phyloP scores from a whole-genome alignment of 495 filamentous ascomycete species.

The Aspergillus avenaceus region DNA sequence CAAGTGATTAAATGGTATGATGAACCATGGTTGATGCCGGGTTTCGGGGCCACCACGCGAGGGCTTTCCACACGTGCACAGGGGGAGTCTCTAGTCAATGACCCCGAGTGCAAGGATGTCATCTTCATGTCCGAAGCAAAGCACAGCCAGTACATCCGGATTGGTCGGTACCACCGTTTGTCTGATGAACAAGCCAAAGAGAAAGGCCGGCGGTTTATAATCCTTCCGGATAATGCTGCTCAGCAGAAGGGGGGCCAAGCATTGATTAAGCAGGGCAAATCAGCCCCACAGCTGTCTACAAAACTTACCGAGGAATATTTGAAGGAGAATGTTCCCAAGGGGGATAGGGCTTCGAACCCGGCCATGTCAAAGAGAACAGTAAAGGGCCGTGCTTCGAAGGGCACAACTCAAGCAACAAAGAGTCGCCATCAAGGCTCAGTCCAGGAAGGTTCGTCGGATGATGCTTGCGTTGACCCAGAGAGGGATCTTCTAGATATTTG shows the following conservation, averaged over 20 bases:
- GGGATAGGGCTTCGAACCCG: background rate
- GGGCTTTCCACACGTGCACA: conserved; percentile 2
- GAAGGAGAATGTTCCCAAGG: background rate
- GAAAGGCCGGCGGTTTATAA: background rate
- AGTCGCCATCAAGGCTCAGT: background rate
- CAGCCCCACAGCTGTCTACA: background rate
- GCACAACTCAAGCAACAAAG: background rate
- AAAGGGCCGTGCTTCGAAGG: background rate
- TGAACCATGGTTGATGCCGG: conserved; percentile 4
- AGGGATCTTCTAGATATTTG: conserved; percentile 6
- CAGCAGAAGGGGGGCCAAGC: background rate
- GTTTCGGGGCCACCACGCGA: conserved; percentile 4
- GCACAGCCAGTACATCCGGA: conserved; percentile 8
- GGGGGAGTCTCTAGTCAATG: background rate
- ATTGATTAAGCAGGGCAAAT: background rate
- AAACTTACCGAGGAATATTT: background rate
- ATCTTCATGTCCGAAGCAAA: conserved; percentile 6
- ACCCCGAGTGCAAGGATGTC: background rate
- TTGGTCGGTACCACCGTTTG: conserved; percentile 4
- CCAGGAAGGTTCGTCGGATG: background rate
- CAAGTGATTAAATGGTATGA: conserved; percentile 5
- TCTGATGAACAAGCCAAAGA: background rate
- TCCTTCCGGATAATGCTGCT: background rate
- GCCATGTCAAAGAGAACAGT: background rate
- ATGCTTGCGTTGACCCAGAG: conserved; percentile 5